These are phyloP conservation scores for Cutaneotrichosporon sp. DNA, from an alignment of 1,284 basidiomycete genomes.

Conservation along the genomic window DNA sequence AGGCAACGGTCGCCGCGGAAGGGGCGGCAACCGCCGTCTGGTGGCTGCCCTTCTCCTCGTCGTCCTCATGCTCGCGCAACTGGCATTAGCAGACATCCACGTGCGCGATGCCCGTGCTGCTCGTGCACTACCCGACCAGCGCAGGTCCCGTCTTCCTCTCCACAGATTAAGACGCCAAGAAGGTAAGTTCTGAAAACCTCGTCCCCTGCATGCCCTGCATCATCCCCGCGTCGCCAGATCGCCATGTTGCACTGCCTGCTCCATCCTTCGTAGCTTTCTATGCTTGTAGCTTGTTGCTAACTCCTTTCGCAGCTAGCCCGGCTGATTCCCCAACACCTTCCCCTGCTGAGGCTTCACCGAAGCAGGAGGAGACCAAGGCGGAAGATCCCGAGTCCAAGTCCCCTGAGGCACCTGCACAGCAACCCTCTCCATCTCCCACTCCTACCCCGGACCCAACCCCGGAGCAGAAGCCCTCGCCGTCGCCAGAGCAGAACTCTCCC, in stretches of 20 bases:
- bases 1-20: slow-evolving; percentile 12
- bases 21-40: slow-evolving; percentile 13
- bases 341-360: no score
- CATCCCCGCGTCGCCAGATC: no score
- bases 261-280: no score
- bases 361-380: no score
- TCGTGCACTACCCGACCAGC: background rate
- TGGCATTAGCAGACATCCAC: background rate
- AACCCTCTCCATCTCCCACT: background rate
- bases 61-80: slow-evolving; percentile 8
- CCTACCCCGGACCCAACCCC: background rate
- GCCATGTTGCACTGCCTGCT: no score
- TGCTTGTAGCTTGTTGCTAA: no score
- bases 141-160: background rate
- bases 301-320: no score
- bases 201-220: no score
- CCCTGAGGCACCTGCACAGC: background rate
- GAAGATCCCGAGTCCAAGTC: no score
- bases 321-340: no score
- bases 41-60: slow-evolving; percentile 14
- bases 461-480: background rate
- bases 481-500: slow-evolving; percentile 1
- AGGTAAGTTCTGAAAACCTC: background rate
- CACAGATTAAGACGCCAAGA: background rate
- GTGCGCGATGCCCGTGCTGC: background rate